Evolutionary conservation across 208 protist genomes (phyloP), one percentile per base, ranked within the genome.

Genomic region (Trypanosoma conorhini): DNA sequence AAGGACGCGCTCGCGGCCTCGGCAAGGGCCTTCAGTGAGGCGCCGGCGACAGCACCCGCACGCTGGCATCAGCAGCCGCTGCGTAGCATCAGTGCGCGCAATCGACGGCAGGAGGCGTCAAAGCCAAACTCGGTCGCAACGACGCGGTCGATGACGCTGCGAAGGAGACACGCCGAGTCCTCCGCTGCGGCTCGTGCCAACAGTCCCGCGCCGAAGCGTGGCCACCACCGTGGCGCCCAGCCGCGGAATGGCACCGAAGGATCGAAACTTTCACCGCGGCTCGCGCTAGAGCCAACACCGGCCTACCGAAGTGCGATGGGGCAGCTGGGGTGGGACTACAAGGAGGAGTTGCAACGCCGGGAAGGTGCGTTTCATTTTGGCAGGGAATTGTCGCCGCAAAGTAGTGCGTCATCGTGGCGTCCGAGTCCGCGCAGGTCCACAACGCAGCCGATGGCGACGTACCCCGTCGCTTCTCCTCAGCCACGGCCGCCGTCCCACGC

Each of bases 61-160:
- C 40, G 26, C 8, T 73, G 70, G 52, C 76, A 66, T 26, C 22
- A 67, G 35, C 46, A 42, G 24, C 63, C 76, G 5, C 28, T 63
- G 30, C 71, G 71, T 31, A 65, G 33, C 28, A 48, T 71, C n/a
- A 62, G 38, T 38, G 22, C 9, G 7, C 21, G 10, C 30, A 50
- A 22, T 21, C 48, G 42, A 40, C 48, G 22, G 0, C 38, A 42
- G 44, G 30, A 33, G 33, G 7, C 10, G 26, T 3, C 24, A 31
- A 44, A 3, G 21, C 5, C 19, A 1, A 17, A 22, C n/a, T 52
- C 51, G 10, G 31, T 40, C 22, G 2, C 30, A 66, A 61, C 60
- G n/a, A 81, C 61, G 31, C 70, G 71, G 13, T 64, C 76, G 26
- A 56, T 71, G n/a, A 55, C 60, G 38, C 50, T 81, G n/a, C 64